Evolutionary conservation across 345 rosid genomes (phyloP), one percentile per base, ranked within the genome.

Genomic region (Syzygium aromaticum): DNA sequence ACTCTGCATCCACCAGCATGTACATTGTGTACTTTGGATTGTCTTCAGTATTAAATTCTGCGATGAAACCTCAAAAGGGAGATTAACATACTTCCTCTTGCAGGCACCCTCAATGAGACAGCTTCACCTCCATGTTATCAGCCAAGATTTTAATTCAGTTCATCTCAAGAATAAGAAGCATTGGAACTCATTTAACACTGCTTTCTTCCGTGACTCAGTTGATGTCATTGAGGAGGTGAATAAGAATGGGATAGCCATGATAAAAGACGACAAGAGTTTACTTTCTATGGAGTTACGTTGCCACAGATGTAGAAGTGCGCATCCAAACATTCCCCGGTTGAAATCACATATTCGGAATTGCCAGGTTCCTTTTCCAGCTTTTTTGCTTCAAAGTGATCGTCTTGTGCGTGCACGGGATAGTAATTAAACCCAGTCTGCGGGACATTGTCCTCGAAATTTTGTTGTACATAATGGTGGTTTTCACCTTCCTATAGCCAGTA

Each of bases 61-160:
- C 3, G 1, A 54, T 28, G 46, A 52, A 17, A 84, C 40, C 86
- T 84, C 46, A 30, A 30, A 52, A 52, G 27, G 16, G 46, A 38
- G 28, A 52, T 11, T 54, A 52, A 52, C 78, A 49, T 88, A 46
- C 84, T 33, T 46, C 57, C 77, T 86, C 80, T 64, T 46, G 90
- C 94, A 95, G 99, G 93, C 61, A 88, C 96, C 96, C 27, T 95
- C 97, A 5, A 92, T 93, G 94, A 93, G 95, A 77, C 99, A 95
- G 86, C 93, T 98, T 86, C 99, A 98, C 91, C 88, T 96, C 27
- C 99, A 96, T 91, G 97, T 98, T 52, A 94, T 98, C 80, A 96
- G 99, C 93, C 99, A 98, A 92, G 99, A 98, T 87, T 96, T 98
- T 77, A 91, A 94, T 86, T 96, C 99, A 22, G 91, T 92, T 86